Percentiles rank a stretch among this genome's conserved stretches.
Evolutionary conservation across 768 basidiomycete species (phyloP).

Genomic region (Gloeophyllum trabeum): DNA sequence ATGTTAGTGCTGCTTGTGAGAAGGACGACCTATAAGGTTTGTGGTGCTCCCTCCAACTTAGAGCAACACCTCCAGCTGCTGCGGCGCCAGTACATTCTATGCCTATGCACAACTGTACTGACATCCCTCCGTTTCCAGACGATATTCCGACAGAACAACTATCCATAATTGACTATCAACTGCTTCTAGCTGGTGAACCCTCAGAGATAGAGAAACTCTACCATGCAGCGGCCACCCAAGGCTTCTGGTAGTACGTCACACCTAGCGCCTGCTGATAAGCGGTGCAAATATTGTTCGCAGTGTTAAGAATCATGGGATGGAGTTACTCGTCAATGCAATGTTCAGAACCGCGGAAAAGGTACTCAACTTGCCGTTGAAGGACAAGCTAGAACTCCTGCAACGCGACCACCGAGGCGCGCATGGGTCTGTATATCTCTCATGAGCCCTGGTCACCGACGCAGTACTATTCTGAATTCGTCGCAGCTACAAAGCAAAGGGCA

Average conservation of each 20-base stretch:
- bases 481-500: slow-evolving; percentile 28
- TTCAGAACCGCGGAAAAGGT: slow-evolving; percentile 45
- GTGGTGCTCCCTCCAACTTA: no score
- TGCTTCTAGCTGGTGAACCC: slow-evolving; percentile 28
- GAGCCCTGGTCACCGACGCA: slow-evolving; percentile 17
- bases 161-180: slow-evolving; percentile 41
- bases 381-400: slow-evolving; percentile 48
- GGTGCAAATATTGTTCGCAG: slow-evolving; percentile 15
- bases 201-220: slow-evolving; percentile 40
- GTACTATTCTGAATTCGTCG: no score
- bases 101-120: no score
- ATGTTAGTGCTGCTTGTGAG: no score
- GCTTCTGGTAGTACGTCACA: slow-evolving; percentile 55
- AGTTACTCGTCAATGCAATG: slow-evolving; percentile 35
- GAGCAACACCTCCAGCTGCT: no score
- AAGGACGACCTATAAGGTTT: no score
- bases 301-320: slow-evolving; percentile 44
- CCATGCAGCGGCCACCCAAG: slow-evolving; percentile 44
- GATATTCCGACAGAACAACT: slow-evolving; percentile 43
- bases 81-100: no score
- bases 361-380: slow-evolving; percentile 39
- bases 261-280: background rate
- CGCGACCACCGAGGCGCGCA: slow-evolving; percentile 33
- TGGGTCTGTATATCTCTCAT: slow-evolving; percentile 17
- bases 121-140: slow-evolving; percentile 33